Percentiles rank a stretch among this genome's conserved stretches.
phyloP scores from a whole-genome alignment of 345 rosid genomes.

The Rhodamnia rubescens region DNA sequence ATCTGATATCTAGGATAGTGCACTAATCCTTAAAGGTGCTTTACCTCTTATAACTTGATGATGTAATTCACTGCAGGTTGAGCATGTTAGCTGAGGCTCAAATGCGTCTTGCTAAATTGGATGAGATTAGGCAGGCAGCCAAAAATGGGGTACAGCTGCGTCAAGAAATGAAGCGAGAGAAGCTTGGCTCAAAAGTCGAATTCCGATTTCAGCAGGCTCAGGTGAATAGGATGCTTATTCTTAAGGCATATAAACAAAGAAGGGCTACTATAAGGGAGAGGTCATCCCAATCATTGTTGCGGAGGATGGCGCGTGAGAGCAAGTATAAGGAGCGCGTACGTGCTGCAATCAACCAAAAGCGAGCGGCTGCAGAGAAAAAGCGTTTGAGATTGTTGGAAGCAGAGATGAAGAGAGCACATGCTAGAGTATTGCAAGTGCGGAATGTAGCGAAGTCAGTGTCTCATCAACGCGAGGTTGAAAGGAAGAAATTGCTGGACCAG shows the following conservation, averaged over 20 bases:
- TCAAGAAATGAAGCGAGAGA: slow-evolving; percentile 65
- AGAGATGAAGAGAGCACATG: slow-evolving; percentile 77
- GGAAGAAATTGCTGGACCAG: slow-evolving; percentile 67
- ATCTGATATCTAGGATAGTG: not conserved
- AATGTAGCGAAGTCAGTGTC: slow-evolving; percentile 63
- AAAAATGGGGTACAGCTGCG: slow-evolving; percentile 71
- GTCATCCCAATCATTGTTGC: slow-evolving; percentile 60
- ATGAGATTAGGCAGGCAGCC: slow-evolving; percentile 90
- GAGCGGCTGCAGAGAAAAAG: slow-evolving; percentile 90
- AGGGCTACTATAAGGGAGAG: slow-evolving; percentile 78
- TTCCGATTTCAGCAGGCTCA: slow-evolving; percentile 79
- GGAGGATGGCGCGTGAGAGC: slow-evolving; percentile 74
- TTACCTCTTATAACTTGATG: not conserved
- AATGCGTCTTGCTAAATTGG: slow-evolving; percentile 72
- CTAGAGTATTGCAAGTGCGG: slow-evolving; percentile 65
- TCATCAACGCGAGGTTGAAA: slow-evolving; percentile 82
- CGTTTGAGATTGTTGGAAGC: slow-evolving; percentile 76
- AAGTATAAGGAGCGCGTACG: slow-evolving; percentile 80
- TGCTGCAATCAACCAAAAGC: slow-evolving; percentile 84
- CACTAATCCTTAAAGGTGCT: not conserved
- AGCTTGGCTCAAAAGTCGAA: slow-evolving; percentile 76
- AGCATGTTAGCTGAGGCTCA: slow-evolving; percentile 74
- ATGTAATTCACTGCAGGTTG: slow-evolving; percentile 28
- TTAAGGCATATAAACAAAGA: slow-evolving; percentile 60
- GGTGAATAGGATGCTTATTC: slow-evolving; percentile 78